Percentiles rank a stretch among this genome's conserved stretches.
These are phyloP conservation scores for Chiua virens DNA, from an alignment of 768 basidiomycete species.

Conservation along the genomic window DNA sequence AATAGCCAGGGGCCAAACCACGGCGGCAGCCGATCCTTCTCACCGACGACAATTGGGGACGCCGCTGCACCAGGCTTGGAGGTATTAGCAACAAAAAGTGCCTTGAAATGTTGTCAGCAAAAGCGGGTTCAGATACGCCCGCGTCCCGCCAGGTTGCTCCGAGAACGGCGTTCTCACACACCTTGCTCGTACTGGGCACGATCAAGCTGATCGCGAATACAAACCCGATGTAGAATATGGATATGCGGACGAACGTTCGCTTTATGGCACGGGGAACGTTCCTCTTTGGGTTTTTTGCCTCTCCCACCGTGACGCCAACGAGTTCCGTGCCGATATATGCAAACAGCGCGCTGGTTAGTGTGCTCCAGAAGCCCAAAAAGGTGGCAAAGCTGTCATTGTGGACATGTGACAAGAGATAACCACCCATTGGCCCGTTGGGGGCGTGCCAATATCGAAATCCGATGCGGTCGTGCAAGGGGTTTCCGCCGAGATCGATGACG, in stretches of 20 bases:
- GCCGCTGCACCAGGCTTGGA: slow-evolving; percentile 51
- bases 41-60: slow-evolving; percentile 63
- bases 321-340: slow-evolving; percentile 76
- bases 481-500: slow-evolving; percentile 63
- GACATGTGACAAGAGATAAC: slow-evolving; percentile 48
- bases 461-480: slow-evolving; percentile 33
- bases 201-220: slow-evolving; percentile 73
- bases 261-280: slow-evolving; percentile 73
- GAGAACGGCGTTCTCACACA: no score
- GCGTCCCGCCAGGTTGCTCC: no score
- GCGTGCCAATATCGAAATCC: slow-evolving; percentile 46
- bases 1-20: not conserved
- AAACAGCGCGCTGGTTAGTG: slow-evolving; percentile 70
- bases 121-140: no score
- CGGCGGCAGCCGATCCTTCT: slow-evolving; percentile 32
- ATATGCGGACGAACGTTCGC: slow-evolving; percentile 59
- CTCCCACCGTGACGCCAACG: slow-evolving; percentile 60
- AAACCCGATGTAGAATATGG: slow-evolving; percentile 66
- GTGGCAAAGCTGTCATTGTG: slow-evolving; percentile 48
- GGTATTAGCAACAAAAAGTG: slow-evolving; percentile 40
- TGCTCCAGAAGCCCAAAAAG: slow-evolving; percentile 73
- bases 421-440: slow-evolving; percentile 58
- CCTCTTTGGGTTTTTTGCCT: slow-evolving; percentile 70
- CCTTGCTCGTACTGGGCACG: slow-evolving; percentile 49
- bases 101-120: not conserved